These are phyloP conservation scores for Arthroderma sp. DNA, from an alignment of 2,329 filamentous ascomycete species.

Conservation along the genomic window DNA sequence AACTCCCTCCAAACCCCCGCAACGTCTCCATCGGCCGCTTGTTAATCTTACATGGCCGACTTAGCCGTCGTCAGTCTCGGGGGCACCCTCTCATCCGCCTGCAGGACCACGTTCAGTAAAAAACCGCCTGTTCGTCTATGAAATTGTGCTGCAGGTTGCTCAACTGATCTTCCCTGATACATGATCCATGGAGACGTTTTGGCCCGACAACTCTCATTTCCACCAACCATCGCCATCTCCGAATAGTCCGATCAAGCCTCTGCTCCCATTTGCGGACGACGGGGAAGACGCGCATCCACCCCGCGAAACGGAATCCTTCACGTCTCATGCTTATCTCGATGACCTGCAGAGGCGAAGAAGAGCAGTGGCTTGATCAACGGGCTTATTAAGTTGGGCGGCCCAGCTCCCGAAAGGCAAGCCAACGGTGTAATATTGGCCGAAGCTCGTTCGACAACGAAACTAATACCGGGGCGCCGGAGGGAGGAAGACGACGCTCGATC, in stretches of 20 bases:
- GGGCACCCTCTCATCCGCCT: no score
- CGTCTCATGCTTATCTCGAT: not conserved
- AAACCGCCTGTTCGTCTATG: no score
- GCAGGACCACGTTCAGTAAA: not conserved
- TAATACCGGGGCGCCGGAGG: not conserved
- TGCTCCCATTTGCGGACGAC: not conserved
- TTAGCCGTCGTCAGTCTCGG: no score
- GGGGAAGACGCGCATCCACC: not conserved
- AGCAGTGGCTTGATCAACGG: no score
- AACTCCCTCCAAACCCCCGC: no score
- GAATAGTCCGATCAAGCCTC: not conserved
- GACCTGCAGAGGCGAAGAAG: not conserved
- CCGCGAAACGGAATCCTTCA: not conserved
- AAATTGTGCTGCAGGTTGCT: not conserved
- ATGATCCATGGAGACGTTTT: not conserved
- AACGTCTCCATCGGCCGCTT: no score
- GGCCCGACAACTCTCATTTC: not conserved
- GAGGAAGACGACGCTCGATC: not conserved
- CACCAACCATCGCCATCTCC: constrained; percentile 3
- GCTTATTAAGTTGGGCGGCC: no score
- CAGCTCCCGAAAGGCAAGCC: no score
- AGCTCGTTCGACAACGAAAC: not conserved
- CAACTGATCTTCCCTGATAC: not conserved
- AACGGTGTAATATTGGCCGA: no score
- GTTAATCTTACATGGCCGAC: no score